A percentile compares a stretch with the other conserved stretches of the same genome.
Evolutionary conservation across 2,329 filamentous ascomycete genomes (phyloP).

Genomic region (Lachnellula willkommii): DNA sequence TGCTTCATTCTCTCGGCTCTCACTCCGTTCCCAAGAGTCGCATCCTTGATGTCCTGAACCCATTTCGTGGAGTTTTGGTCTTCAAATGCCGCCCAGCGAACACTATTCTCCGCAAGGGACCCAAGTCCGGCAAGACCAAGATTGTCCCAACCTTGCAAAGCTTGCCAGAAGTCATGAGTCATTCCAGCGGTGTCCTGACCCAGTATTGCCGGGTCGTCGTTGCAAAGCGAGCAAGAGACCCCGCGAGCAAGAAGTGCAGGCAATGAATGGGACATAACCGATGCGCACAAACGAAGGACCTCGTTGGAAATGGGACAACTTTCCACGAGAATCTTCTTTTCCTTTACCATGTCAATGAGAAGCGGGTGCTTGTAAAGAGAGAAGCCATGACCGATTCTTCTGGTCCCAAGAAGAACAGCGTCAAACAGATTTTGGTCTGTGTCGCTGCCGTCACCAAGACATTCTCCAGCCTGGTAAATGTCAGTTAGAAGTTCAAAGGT

Average conservation of each 20-base stretch:
- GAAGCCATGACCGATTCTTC: constrained; percentile 85
- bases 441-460: constrained; percentile 68
- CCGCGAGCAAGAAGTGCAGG: constrained; percentile 81
- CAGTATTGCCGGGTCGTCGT: constrained; percentile 85
- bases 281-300: constrained; percentile 71
- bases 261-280: constrained; percentile 71
- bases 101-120: constrained; percentile 84
- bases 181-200: constrained; percentile 77
- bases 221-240: constrained; percentile 77
- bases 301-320: constrained; percentile 90
- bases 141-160: constrained; percentile 85
- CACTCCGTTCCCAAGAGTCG: constrained; percentile 62
- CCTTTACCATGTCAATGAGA: constrained; percentile 80
- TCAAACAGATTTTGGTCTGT: constrained; percentile 84
- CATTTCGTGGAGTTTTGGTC: constrained; percentile 69
- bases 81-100: constrained; percentile 84
- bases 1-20: constrained; percentile 69
- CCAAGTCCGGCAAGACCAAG: constrained; percentile 82
- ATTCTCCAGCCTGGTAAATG: constrained; percentile 64
- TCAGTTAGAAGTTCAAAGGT: background rate
- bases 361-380: constrained; percentile 88
- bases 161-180: constrained; percentile 93
- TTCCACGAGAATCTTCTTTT: constrained; percentile 82
- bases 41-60: constrained; percentile 66
- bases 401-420: constrained; percentile 76